These are phyloP conservation scores for Petasospora fabianii DNA, from an alignment of 1,139 yeast species.

Conservation along the genomic window DNA sequence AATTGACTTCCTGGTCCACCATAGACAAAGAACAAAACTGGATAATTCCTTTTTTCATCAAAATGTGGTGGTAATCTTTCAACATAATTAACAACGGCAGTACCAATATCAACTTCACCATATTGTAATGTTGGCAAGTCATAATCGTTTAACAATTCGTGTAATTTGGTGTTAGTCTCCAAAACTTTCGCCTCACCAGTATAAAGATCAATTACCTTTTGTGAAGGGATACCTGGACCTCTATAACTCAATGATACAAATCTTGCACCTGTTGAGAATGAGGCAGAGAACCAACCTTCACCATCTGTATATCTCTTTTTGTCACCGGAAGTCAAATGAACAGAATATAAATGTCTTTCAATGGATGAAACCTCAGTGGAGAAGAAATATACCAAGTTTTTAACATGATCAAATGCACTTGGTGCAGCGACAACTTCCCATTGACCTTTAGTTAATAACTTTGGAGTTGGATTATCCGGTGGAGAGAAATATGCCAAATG, in stretches of 20 bases:
- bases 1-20: slow-evolving; percentile 84
- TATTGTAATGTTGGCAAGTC: slow-evolving; percentile 46
- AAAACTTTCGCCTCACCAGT: slow-evolving; percentile 31
- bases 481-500: slow-evolving; percentile 72
- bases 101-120: slow-evolving; percentile 47
- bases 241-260: slow-evolving; percentile 53
- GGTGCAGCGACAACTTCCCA: slow-evolving; percentile 75
- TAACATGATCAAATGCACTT: slow-evolving; percentile 52
- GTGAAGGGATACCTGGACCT: slow-evolving; percentile 70
- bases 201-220: slow-evolving; percentile 54
- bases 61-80: slow-evolving; percentile 67
- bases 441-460: slow-evolving; percentile 52
- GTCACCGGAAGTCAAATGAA: slow-evolving; percentile 39
- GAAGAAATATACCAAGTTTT: slow-evolving; percentile 60
- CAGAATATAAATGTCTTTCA: slow-evolving; percentile 60
- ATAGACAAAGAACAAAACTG: slow-evolving; percentile 68
- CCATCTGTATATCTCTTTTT: slow-evolving; percentile 48
- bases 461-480: slow-evolving; percentile 45
- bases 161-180: slow-evolving; percentile 47
- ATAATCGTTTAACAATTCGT: slow-evolving; percentile 37
- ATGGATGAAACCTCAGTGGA: slow-evolving; percentile 59
- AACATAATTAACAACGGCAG: slow-evolving; percentile 47
- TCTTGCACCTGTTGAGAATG: slow-evolving; percentile 67
- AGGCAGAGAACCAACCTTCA: slow-evolving; percentile 66
- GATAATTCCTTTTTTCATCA: slow-evolving; percentile 49